phyloP scores from a whole-genome alignment of 75 land plant genomes.

The Cryptomeria japonica region DNA sequence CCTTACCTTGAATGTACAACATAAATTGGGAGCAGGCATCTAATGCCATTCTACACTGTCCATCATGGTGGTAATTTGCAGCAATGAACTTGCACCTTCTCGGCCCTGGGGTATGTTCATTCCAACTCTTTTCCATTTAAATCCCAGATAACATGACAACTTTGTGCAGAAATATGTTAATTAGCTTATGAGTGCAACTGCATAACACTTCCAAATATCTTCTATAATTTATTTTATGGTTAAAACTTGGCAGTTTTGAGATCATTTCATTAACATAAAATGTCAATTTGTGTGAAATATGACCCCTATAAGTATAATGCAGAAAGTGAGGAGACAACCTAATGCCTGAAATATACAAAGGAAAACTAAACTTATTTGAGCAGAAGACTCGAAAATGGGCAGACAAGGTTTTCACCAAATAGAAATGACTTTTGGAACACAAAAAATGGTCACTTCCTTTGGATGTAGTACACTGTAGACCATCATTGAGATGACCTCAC shows the following conservation, averaged over 20 bases:
- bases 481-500: neutral
- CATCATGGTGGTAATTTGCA: neutral
- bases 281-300: neutral
- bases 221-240: neutral
- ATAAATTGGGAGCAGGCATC: neutral
- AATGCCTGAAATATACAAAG: neutral
- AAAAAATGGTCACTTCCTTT: neutral
- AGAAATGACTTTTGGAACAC: neutral
- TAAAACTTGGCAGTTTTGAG: neutral
- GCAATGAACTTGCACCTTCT: neutral
- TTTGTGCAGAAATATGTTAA: neutral
- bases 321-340: neutral
- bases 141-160: neutral
- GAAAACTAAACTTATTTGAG: neutral
- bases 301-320: neutral
- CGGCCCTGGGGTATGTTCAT: neutral
- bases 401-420: neutral
- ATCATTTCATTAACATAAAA: neutral
- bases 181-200: neutral
- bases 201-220: neutral
- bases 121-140: neutral
- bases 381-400: neutral
- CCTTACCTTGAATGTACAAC: neutral
- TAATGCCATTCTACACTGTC: neutral
- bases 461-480: neutral